Conservation (phyloP, 2,329 filamentous ascomycete species). For the Colletotrichum viniferum region DNA sequence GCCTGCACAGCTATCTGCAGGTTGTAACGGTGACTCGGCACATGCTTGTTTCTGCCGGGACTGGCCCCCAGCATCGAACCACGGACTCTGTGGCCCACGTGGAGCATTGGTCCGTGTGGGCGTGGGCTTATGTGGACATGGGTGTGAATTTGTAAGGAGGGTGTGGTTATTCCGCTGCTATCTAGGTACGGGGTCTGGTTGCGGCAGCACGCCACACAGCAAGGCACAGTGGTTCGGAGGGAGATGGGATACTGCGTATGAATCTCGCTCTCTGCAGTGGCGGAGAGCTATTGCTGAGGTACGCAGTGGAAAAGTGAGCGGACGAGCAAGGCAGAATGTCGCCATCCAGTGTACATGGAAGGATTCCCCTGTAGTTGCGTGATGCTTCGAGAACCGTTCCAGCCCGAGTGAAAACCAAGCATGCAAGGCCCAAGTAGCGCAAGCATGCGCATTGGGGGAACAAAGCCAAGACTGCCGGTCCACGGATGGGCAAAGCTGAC, state of each 20-base stretch:
- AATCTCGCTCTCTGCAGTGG: not conserved
- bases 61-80: constrained; percentile 12
- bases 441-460: not conserved
- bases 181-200: not conserved
- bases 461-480: not conserved
- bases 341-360: not conserved
- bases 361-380: constrained; percentile 10
- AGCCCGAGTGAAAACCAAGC: not conserved
- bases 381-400: constrained; percentile 6
- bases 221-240: not conserved
- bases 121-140: not conserved
- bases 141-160: not conserved
- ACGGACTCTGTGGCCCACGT: constrained; percentile 18
- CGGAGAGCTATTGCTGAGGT: not conserved
- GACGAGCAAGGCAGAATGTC: constrained; percentile 5
- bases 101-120: constrained; percentile 17
- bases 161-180: not conserved
- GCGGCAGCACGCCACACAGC: not conserved
- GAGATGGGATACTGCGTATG: not conserved
- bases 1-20: constrained; percentile 14
- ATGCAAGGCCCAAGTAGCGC: not conserved
- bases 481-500: not conserved
- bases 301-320: not conserved
- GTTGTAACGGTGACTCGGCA: constrained; percentile 20
- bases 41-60: constrained; percentile 23